Evolutionary conservation across 345 rosid genomes (phyloP).

Genomic region (Eucalyptus pauciflora): DNA sequence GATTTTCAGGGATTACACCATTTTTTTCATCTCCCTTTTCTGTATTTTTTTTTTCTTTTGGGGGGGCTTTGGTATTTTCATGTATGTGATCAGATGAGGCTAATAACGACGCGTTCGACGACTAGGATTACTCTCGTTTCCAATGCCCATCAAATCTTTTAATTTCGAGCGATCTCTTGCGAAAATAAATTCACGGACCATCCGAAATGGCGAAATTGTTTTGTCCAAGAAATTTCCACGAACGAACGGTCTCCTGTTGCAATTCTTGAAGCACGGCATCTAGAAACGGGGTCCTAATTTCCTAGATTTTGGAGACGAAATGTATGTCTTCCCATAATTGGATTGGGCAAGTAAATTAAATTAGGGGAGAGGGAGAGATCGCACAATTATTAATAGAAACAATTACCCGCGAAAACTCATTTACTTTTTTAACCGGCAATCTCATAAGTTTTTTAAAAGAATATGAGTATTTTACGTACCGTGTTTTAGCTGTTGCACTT

Average conservation of each 20-base stretch:
- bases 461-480: rapidly evolving
- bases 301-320: neutral
- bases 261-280: neutral
- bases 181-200: neutral
- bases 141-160: neutral
- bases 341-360: neutral
- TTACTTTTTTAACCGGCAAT: no score
- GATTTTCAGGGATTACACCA: neutral
- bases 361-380: neutral
- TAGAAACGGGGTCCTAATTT: neutral
- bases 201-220: neutral
- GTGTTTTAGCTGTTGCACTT: no score
- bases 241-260: neutral
- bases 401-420: neutral
- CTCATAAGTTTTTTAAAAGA: rapidly evolving
- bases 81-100: neutral
- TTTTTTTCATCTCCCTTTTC: neutral
- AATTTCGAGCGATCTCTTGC: neutral
- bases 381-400: neutral
- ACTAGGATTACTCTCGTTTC: neutral
- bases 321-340: no score
- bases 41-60: neutral
- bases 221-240: neutral
- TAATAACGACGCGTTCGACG: neutral
- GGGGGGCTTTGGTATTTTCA: neutral